Evolutionary conservation across 2,329 filamentous ascomycete genomes (phyloP), one percentile per base, ranked within the genome.

Genomic region (Ophiostoma sp.): DNA sequence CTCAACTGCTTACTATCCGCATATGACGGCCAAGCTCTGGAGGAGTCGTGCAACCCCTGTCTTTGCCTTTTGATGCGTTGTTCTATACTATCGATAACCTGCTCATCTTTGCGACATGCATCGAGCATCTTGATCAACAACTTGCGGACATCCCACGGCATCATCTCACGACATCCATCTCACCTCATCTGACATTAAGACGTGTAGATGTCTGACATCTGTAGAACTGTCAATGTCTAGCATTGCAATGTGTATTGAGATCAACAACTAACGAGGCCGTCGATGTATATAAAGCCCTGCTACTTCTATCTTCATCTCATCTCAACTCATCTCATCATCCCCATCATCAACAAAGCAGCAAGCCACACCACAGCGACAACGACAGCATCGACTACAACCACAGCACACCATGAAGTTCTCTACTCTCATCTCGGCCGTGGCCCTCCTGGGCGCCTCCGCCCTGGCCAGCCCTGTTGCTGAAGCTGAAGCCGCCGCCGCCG

Each of bases 361-460:
- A 27, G 27, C 27, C 3, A 47, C 14, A 55, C 18, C 18, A 55
- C 49, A 11, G 7, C 18, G 27, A 27, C 12, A n/a, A 49, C 14
- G 18, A 49, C 1, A 16, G 3, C 11, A 49, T 6, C 16, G 18
- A 49, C 47, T 16, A 3, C n/a, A 27, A n/a, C 2, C 11, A 55
- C 49, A 27, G n/a, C 49, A 55, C 49, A 55, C 27, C n/a, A 55
- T 55, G 49, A 55, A 55, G 18, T 55, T 55, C 18, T 55, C 49
- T 55, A 27, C 49, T 11, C 6, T 55, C 49, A 8, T 55, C 49
- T 55, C 49, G 49, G n/a, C 49, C 18, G 18, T 55, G 9, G 49
- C 49, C 49, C 6, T 55, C 27, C 27, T 55, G n/a, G 5, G 49
- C 18, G 49, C 49, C 18, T 55, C n/a, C 27, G 18, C 49, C 12